A percentile compares a stretch with the other conserved stretches of the same genome.
phyloP scores from a whole-genome alignment of 805 yeast species.

The Wickerhamomyces tratensis region DNA sequence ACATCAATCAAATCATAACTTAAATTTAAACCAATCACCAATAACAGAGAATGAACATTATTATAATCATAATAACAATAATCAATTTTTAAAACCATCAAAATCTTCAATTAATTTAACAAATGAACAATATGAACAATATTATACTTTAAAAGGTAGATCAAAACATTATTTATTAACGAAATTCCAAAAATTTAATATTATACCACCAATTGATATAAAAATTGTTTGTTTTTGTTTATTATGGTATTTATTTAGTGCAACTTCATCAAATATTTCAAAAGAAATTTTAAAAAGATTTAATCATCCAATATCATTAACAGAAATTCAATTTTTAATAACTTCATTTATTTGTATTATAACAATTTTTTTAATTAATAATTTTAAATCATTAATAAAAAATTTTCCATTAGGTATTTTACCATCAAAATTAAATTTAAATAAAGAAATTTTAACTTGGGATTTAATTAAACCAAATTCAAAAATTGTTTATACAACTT shows the following conservation, averaged over 20 bases:
- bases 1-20: too few species aligned
- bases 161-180: too few species aligned
- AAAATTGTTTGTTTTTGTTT: conserved; percentile 48
- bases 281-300: conserved; percentile 65
- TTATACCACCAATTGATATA: conserved; percentile 26
- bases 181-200: conserved; percentile 1
- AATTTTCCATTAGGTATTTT: conserved; percentile 41
- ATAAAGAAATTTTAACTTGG: conserved; percentile 18
- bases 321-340: conserved; percentile 77
- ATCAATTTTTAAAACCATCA: conserved; percentile 13
- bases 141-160: conserved; percentile 14
- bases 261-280: conserved; percentile 73
- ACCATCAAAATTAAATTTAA: conserved; percentile 28
- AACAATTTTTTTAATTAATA: conserved; percentile 31
- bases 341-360: conserved; percentile 53
- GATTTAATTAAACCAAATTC: conserved; percentile 46
- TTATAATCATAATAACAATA: too few species aligned
- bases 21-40: too few species aligned
- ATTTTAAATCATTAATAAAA: conserved; percentile 16
- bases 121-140: conserved; percentile 13
- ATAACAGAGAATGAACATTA: too few species aligned
- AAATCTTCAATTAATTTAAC: conserved; percentile 15
- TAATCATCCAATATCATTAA: conserved; percentile 78
- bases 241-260: conserved; percentile 74
- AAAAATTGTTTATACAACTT: conserved; percentile 50